Base-by-base conservation (phyloP, 2,329 filamentous ascomycete species). In the Fusarium pseudoanthophilum region DNA sequence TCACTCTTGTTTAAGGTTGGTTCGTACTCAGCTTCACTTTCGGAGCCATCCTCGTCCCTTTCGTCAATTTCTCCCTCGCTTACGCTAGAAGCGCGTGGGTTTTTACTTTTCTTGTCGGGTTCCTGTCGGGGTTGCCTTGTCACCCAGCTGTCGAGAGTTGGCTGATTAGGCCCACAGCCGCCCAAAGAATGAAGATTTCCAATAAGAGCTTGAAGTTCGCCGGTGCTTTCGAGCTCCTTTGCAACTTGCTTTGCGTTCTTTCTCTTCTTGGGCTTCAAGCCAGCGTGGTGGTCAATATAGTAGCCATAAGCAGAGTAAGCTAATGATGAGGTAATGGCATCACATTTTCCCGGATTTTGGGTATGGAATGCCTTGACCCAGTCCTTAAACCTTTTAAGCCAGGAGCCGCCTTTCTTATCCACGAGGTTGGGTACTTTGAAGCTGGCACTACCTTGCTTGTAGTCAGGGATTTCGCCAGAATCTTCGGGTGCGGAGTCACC, bases 351-450 rank as follows among this genome's bases (percentile, higher is more conserved):
- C 18, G 57, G 43, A 59, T 83, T 83, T 60, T 67, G 65, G 7
- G 64, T 51, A 56, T 72, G 77, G 42, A 84, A 81, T 10, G 77
- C 74, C 20, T 76, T 75, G 34, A 77, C 72, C 82, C 82, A 84
- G 57, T 80, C 79, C 55, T 79, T 77, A 61, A 83, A 79, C 55
- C 81, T 74, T n/a, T 72, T 71, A n/a, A 72, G 67, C 82, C 82
- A 84, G 8, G 80, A 79, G 15, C 79, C 79, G 20, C 78, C 73
- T 30, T 75, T 75, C 49, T 75, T 78, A 14, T 75, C 59, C 9
- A 77, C 42, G 42, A 81, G 73, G 13, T 65, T 71, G 11, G 81
- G 81, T 14, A 83, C 67, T 42, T 72, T 74, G 52, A 81, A 78
- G 34, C 65, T 67, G 37, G 69, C 24, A 16, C 71, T 67, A 39